Conservation (phyloP, 306 rosid species). For the Astragalus glycyphyllos region DNA sequence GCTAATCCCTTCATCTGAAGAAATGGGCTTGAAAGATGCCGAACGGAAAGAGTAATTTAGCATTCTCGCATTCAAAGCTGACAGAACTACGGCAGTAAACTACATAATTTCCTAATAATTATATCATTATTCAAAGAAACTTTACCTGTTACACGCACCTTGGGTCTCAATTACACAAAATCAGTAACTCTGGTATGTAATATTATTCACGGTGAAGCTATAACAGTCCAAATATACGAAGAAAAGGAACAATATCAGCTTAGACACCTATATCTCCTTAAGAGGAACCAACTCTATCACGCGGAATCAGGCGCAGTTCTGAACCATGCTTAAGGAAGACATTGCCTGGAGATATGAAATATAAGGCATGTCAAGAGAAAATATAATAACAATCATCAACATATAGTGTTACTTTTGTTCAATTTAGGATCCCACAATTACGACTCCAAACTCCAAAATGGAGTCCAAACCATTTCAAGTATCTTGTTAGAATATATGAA, state of each 20-base stretch:
- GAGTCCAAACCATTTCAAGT: too few species aligned
- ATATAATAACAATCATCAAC: not conserved
- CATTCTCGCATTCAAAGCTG: too few species aligned
- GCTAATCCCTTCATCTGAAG: too few species aligned
- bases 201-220: not conserved
- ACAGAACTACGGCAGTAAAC: too few species aligned
- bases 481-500: too few species aligned
- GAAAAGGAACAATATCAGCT: not conserved
- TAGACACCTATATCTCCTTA: conserved; percentile 25
- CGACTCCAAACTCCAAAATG: too few species aligned
- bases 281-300: conserved; percentile 51
- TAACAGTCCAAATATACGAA: not conserved
- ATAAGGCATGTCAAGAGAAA: not conserved
- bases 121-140: conserved; percentile 27
- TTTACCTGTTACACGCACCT: not conserved
- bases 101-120: not conserved
- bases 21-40: too few species aligned
- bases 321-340: conserved; percentile 58
- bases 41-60: too few species aligned
- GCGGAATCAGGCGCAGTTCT: conserved; percentile 53
- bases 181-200: not conserved
- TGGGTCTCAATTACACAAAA: conserved; percentile 13
- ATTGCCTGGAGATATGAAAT: conserved; percentile 39
- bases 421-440: not conserved
- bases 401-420: not conserved